Evolutionary conservation across 768 basidiomycete genomes (phyloP).

Genomic region (Lactarius hatsudake): DNA sequence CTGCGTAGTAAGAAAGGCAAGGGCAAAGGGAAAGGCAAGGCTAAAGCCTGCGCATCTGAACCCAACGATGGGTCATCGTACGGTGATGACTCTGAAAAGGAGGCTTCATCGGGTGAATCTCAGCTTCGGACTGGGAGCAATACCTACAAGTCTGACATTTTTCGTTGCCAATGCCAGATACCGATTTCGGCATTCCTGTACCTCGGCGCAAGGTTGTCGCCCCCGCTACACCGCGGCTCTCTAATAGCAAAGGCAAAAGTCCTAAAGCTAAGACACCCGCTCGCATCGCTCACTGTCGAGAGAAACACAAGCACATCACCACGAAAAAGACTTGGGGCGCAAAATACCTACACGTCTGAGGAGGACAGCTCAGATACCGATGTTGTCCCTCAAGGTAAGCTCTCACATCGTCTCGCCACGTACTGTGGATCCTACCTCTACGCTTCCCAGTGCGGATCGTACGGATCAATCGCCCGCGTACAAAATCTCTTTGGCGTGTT

Average conservation of each 20-base stretch:
- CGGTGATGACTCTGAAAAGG: neutral
- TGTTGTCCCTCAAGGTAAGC: neutral
- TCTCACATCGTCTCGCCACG: neutral
- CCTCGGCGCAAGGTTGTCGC: too few species aligned
- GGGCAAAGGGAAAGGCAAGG: neutral
- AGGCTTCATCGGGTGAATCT: neutral
- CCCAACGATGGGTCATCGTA: neutral
- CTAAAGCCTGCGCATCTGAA: neutral
- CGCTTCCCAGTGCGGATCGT: neutral
- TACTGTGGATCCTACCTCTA: neutral
- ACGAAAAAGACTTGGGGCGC: neutral
- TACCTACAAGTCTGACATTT: neutral
- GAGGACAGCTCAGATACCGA: neutral
- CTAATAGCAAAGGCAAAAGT: neutral
- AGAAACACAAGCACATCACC: neutral
- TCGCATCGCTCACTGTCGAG: neutral
- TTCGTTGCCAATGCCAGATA: neutral
- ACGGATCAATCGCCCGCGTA: neutral
- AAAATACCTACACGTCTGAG: neutral
- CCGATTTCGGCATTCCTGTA: too few species aligned
- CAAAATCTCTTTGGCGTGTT: constrained; percentile 15
- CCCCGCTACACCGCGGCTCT: neutral
- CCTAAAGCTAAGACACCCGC: neutral
- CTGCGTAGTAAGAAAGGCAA: neutral
- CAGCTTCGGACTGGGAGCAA: neutral